These are phyloP conservation scores for Phellopilus nigrolimitatus DNA, from an alignment of 1,284 basidiomycete species.

Conservation along the genomic window DNA sequence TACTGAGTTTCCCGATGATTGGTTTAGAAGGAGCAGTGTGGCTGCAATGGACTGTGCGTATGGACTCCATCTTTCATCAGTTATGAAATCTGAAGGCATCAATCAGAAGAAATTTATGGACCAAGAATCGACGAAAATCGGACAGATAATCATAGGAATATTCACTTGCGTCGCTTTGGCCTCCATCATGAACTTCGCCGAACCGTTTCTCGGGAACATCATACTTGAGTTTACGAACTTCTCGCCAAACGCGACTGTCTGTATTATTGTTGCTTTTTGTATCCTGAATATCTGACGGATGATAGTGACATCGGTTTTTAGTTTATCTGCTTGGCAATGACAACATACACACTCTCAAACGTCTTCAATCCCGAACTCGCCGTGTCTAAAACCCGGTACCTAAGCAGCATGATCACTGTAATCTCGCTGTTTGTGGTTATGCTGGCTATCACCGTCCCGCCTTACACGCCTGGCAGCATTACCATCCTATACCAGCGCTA, in stretches of 20 bases:
- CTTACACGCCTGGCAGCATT: slow-evolving; percentile 7
- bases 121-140: slow-evolving; percentile 4
- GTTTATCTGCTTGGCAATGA: slow-evolving; percentile 7
- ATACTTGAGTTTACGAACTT: neutral
- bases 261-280: neutral
- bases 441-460: slow-evolving; percentile 10
- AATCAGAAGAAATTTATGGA: slow-evolving; percentile 11
- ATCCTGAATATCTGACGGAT: neutral
- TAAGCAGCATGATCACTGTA: slow-evolving; percentile 7
- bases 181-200: slow-evolving; percentile 4
- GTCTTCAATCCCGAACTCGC: neutral
- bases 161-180: slow-evolving; percentile 8
- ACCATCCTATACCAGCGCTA: slow-evolving; percentile 7
- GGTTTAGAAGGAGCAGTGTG: slow-evolving; percentile 12
- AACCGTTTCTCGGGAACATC: slow-evolving; percentile 7
- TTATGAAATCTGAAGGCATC: neutral
- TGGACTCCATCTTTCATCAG: neutral
- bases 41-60: slow-evolving; percentile 14
- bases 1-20: slow-evolving; percentile 8
- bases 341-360: slow-evolving; percentile 3
- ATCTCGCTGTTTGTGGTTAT: slow-evolving; percentile 8
- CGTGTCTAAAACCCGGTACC: neutral
- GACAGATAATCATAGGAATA: neutral
- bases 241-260: slow-evolving; percentile 1
- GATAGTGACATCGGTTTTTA: neutral